Evolutionary conservation across 2,329 filamentous ascomycete genomes (phyloP).

Genomic region (Sporothrix inflata): DNA sequence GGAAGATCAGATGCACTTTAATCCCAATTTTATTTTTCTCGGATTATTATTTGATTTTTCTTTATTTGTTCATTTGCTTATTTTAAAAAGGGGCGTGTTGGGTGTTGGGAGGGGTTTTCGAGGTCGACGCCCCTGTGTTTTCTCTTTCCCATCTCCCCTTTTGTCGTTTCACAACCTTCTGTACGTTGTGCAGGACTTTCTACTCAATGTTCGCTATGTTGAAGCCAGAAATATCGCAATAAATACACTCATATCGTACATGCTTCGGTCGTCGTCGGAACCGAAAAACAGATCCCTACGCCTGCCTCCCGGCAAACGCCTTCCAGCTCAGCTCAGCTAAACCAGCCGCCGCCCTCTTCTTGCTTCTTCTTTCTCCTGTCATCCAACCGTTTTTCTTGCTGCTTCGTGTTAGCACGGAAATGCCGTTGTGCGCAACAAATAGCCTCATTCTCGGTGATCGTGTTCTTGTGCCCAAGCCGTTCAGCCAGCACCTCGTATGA

Average conservation of each 20-base stretch:
- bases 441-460: background rate
- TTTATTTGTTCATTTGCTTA: background rate
- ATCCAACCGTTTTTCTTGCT: conserved; percentile 22
- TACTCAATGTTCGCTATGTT: background rate
- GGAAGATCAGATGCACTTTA: too few species aligned
- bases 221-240: background rate
- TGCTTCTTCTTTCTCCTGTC: background rate
- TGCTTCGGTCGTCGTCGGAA: too few species aligned
- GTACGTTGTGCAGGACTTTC: background rate
- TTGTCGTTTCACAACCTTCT: background rate
- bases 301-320: background rate
- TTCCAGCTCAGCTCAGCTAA: background rate
- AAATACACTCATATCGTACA: conserved; percentile 7
- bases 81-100: background rate
- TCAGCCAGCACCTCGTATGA: background rate
- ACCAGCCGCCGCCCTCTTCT: conserved; percentile 4
- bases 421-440: background rate
- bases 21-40: background rate
- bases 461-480: background rate
- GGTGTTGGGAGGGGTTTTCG: background rate
- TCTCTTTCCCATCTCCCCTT: background rate
- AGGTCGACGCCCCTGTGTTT: background rate
- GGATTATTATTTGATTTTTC: background rate
- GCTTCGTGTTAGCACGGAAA: background rate
- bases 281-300: background rate